Evolutionary conservation across 768 basidiomycete species (phyloP), one percentile per base, ranked within the genome.

Genomic region (Suillus occidentalis): DNA sequence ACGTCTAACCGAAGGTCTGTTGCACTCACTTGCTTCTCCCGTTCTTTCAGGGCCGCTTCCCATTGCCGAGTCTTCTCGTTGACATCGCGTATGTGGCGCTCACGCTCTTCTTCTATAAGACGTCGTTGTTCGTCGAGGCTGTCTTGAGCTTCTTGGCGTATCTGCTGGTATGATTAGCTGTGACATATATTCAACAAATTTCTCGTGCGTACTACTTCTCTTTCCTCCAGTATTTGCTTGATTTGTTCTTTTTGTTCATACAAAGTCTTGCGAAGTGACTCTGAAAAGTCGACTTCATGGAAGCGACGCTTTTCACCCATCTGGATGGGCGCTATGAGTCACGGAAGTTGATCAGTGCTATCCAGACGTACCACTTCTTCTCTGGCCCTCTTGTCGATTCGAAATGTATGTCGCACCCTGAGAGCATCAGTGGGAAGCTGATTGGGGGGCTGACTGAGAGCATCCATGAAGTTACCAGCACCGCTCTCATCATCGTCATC

Each of bases 231-330:
- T 28, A 28, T 28, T 28, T 28, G 28, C 28, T 28, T 28, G 28
- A 28, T 28, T 28, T 28, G 28, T 28, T 28, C 28, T 28, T 28
- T 1, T 28, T 28, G 28, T 28, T 28, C 28, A 61, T 65, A 53
- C 47, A 65, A n/a, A 22, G 25, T 31, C 40, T 61, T 20, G 50
- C 18, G 37, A 39, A 65, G 50, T 49, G 18, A 3, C 39, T 49
- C 9, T 13, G 25, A 61, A 39, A 34, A 65, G n/a, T 65, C 13
- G 12, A 61, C 64, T 61, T 65, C 60, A 16, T 56, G 20, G 31
- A 42, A 16, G 22, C 20, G 20, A 52, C 28, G 25, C 60, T 65
- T 65, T 28, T 28, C n/a, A 28, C 13, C 12, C 60, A 25, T 20
- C 56, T 36, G 31, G 31, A 57, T 25, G 34, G 56, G 14, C 4